Base-by-base conservation (phyloP, 2,329 filamentous ascomycete genomes). In the Colletotrichum spaethianum region DNA sequence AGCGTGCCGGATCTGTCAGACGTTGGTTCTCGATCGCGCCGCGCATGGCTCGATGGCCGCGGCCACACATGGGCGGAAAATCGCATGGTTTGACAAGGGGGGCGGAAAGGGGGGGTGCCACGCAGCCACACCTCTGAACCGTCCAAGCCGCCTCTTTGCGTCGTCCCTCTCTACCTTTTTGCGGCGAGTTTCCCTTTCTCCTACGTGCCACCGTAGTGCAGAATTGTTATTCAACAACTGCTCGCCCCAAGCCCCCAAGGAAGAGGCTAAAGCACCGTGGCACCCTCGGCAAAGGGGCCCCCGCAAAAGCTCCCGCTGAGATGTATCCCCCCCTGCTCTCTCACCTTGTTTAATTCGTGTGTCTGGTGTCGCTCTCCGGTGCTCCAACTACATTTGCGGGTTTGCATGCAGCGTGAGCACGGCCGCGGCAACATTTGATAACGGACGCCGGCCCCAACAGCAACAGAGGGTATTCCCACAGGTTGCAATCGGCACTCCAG, bases 31-130 rank as follows among this genome's bases (percentile, higher is more conserved):
- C 70, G 70, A 72, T 72, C 70, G 36, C 60, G 20, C 12, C 38
- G 70, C 65, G 31, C 36, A 60, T 31, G 23, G 44, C 36, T 72
- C 70, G 70, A 72, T 72, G 70, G 53, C 44, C 66, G 60, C 44
- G 60, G 46, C 65, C 70, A 72, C 59, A 69, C 59, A 28, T 40
- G 65, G 23, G 31, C 40, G 65, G 53, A 60, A 14, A 46, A 48
- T 63, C 57, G 64, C 50, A 50, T 62, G 23, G 55, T 46, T 18
- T 40, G 33, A 57, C 64, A 57, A 33, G 52, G 63, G 57, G 57
- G n/a, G 12, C 14, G 38, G 12, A 14, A 18, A 61, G 8, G n/a
- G 67, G 8, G n/a, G 42, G 42, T 5, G 38, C 52, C 52, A n/a
- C 53, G 44, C 48, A 70, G 67, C 63, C 67, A 70, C 67, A 61